phyloP scores from a whole-genome alignment of 768 basidiomycete genomes.

The Phlebiopsis gigantea region DNA sequence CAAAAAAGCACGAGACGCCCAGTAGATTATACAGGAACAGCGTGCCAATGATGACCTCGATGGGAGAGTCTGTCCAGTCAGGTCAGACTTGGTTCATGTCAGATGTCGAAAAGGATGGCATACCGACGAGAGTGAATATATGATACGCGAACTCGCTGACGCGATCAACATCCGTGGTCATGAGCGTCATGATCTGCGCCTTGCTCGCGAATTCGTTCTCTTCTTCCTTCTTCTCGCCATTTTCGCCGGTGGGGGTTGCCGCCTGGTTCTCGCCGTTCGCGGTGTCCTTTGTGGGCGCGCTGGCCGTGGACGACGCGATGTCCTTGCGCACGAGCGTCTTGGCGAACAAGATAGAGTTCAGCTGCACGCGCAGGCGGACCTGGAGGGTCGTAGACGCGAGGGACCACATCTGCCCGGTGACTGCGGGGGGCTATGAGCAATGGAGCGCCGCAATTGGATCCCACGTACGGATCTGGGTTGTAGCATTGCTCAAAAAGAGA shows the following conservation, averaged over 20 bases:
- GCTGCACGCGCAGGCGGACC: slow-evolving; percentile 63
- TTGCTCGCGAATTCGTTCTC: slow-evolving; percentile 51
- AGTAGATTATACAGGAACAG: slow-evolving; percentile 74
- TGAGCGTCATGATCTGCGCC: slow-evolving; percentile 88
- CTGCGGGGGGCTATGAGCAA: no score
- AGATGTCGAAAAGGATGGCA: slow-evolving; percentile 13
- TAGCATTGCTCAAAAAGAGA: slow-evolving; percentile 41
- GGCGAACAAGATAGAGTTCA: slow-evolving; percentile 80
- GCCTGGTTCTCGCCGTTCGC: slow-evolving; percentile 15
- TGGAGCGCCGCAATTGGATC: no score
- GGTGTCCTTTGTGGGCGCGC: slow-evolving; percentile 16
- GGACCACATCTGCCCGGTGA: slow-evolving; percentile 68
- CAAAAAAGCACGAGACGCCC: slow-evolving; percentile 73
- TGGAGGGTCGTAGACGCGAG: slow-evolving; percentile 65
- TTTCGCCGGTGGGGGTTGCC: slow-evolving; percentile 20
- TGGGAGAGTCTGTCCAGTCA: slow-evolving; percentile 53
- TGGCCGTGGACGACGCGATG: slow-evolving; percentile 41
- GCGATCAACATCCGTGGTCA: slow-evolving; percentile 92
- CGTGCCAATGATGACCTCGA: slow-evolving; percentile 72
- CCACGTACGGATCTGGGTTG: slow-evolving; percentile 38
- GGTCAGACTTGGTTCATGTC: neutral
- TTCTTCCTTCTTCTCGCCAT: slow-evolving; percentile 49
- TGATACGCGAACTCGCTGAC: slow-evolving; percentile 84
- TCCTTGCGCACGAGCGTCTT: slow-evolving; percentile 88
- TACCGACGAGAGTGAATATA: slow-evolving; percentile 68